Conservation (phyloP, 73 alveolate species). For the Paramecium biaurelia region DNA sequence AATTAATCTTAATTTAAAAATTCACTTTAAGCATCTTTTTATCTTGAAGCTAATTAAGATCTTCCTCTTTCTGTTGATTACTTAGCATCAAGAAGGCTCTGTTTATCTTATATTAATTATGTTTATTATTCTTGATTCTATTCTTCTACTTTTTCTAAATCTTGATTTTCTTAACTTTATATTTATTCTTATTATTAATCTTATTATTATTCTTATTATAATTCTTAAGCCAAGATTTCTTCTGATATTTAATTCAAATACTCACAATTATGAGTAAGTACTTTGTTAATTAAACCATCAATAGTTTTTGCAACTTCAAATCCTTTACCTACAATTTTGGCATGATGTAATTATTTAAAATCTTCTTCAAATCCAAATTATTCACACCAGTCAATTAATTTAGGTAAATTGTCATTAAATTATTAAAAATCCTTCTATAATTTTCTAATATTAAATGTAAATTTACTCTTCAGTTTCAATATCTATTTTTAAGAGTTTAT, state of each 20-base stretch:
- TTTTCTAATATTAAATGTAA: constrained; percentile 1
- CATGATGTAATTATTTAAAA: background rate
- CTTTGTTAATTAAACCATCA: background rate
- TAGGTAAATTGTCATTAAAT: background rate
- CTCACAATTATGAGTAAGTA: background rate
- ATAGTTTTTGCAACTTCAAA: background rate
- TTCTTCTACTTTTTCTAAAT: background rate
- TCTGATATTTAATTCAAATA: background rate
- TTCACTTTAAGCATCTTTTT: background rate
- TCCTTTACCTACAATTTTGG: background rate
- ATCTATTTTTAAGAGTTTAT: constrained; percentile 1
- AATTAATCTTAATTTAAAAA: constrained; percentile 6
- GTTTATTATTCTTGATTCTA: background rate
- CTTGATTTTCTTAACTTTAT: background rate
- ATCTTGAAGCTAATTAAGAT: constrained; percentile 14
- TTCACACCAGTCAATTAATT: background rate
- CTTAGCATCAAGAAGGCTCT: background rate
- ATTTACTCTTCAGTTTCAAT: constrained; percentile 27
- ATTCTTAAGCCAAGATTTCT: background rate
- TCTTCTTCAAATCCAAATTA: constrained; percentile 10
- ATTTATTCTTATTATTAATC: background rate
- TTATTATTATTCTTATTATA: background rate
- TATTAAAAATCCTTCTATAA: background rate
- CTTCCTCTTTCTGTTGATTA: background rate
- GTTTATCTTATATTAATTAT: background rate